Conservation (phyloP, 768 basidiomycete species). For the Trametes elegans region DNA sequence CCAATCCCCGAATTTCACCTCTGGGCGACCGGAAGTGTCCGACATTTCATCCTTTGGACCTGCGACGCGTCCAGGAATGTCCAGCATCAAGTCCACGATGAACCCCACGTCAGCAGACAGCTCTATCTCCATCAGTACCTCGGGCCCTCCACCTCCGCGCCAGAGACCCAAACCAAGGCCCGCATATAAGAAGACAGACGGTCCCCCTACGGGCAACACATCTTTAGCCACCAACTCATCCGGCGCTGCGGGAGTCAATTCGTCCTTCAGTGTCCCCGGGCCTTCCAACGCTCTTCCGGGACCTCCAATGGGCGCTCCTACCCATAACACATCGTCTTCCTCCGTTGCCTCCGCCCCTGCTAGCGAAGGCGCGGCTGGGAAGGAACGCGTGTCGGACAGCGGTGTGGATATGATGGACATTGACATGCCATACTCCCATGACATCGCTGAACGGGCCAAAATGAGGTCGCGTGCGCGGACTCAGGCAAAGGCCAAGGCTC, state of each 20-base stretch:
- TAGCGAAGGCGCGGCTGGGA: neutral
- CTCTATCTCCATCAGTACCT: slow-evolving; percentile 3
- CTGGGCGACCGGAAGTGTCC: neutral
- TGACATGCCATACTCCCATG: slow-evolving; percentile 16
- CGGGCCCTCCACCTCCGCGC: neutral
- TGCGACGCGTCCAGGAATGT: neutral
- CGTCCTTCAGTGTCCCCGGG: no score
- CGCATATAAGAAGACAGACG: slow-evolving; percentile 5
- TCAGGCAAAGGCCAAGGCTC: slow-evolving; percentile 7
- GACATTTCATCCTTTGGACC: slow-evolving; percentile 12
- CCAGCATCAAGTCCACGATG: neutral
- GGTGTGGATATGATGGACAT: slow-evolving; percentile 3
- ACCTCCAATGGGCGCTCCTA: neutral
- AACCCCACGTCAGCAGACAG: neutral
- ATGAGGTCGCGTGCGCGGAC: slow-evolving; percentile 28
- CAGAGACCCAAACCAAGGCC: slow-evolving; percentile 17
- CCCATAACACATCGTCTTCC: neutral
- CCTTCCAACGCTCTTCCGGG: no score
- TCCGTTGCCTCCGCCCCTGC: slow-evolving; percentile 5
- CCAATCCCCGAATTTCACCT: slow-evolving; percentile 4
- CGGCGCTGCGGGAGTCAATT: neutral
- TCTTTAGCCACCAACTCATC: neutral
- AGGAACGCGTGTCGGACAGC: slow-evolving; percentile 5
- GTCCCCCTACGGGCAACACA: neutral
- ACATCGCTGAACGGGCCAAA: slow-evolving; percentile 35